Evolutionary conservation across 352 stramenopile species (phyloP).

Genomic region (Phytophthora sp.): DNA sequence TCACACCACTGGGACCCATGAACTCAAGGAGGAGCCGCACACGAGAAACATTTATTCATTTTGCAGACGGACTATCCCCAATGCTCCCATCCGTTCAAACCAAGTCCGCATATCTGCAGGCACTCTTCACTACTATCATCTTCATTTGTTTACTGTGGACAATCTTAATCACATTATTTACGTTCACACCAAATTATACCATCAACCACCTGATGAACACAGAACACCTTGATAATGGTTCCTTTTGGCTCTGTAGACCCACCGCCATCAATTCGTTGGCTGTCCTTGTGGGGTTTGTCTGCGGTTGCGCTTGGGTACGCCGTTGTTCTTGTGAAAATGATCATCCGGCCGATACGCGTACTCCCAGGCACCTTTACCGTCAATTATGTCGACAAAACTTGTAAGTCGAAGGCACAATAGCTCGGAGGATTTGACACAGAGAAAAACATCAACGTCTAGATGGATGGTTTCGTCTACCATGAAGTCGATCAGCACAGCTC

Average conservation of each 20-base stretch:
- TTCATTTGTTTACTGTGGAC: conserved; percentile 29
- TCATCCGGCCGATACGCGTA: conserved; percentile 13
- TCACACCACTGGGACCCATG: no score
- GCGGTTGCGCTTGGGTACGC: conserved; percentile 19
- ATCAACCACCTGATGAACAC: conserved; percentile 42
- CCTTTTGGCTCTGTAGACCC: conserved; percentile 42
- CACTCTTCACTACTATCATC: conserved; percentile 14
- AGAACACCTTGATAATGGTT: conserved; percentile 26
- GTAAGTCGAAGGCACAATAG: no score
- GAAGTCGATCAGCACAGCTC: no score
- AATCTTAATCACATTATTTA: conserved; percentile 27
- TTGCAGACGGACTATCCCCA: neutral
- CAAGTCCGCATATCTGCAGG: conserved; percentile 5
- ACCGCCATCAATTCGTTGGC: conserved; percentile 8
- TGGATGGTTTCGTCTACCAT: no score
- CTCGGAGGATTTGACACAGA: no score
- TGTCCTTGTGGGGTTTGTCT: conserved; percentile 15
- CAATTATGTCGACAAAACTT: neutral
- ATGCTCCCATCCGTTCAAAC: conserved; percentile 2
- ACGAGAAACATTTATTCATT: conserved; percentile 1
- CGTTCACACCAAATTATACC: conserved; percentile 21
- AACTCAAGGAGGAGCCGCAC: no score
- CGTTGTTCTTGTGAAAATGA: conserved; percentile 14
- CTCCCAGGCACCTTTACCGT: neutral
- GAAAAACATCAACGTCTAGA: no score